phyloP scores from a whole-genome alignment of 805 yeast genomes.

The baker's yeast (Saccharomyces cerevisiae) region DNA sequence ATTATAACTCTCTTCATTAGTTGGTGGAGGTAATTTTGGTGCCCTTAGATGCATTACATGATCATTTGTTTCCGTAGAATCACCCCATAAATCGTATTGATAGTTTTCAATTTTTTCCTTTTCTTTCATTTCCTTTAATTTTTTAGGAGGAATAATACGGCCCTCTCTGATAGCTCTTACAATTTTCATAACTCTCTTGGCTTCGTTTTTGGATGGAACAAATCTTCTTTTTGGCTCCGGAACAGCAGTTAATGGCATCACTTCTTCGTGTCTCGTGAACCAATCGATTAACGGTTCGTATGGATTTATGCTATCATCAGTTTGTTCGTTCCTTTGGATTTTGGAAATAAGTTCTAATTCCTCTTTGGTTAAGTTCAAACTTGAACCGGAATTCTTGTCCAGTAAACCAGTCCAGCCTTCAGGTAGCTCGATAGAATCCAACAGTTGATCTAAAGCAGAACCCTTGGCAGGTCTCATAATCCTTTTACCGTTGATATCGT shows the following conservation, averaged over 20 bases:
- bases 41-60: slow-evolving; percentile 91
- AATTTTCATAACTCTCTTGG: slow-evolving; percentile 90
- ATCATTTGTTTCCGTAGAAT: slow-evolving; percentile 49
- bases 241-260: slow-evolving; percentile 85
- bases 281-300: slow-evolving; percentile 93
- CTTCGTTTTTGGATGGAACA: slow-evolving; percentile 94
- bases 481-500: slow-evolving; percentile 93
- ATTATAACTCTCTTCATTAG: slow-evolving; percentile 91
- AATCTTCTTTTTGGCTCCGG: slow-evolving; percentile 98
- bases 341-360: slow-evolving; percentile 83
- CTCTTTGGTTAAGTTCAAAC: slow-evolving; percentile 74
- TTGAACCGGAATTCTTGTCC: slow-evolving; percentile 80
- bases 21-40: slow-evolving; percentile 92
- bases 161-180: slow-evolving; percentile 97
- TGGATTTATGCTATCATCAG: slow-evolving; percentile 74
- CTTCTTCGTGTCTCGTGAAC: slow-evolving; percentile 79
- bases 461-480: slow-evolving; percentile 99
- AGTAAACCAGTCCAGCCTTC: slow-evolving; percentile 98
- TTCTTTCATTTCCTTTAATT: slow-evolving; percentile 41
- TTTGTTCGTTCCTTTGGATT: slow-evolving; percentile 75
- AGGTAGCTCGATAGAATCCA: slow-evolving; percentile 88
- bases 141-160: slow-evolving; percentile 70
- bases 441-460: slow-evolving; percentile 80
- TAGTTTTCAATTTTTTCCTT: slow-evolving; percentile 44
- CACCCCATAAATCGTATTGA: slow-evolving; percentile 81